These are phyloP conservation scores for Trichoderma sp. DNA, from an alignment of 2,329 filamentous ascomycete genomes.

Conservation along the genomic window DNA sequence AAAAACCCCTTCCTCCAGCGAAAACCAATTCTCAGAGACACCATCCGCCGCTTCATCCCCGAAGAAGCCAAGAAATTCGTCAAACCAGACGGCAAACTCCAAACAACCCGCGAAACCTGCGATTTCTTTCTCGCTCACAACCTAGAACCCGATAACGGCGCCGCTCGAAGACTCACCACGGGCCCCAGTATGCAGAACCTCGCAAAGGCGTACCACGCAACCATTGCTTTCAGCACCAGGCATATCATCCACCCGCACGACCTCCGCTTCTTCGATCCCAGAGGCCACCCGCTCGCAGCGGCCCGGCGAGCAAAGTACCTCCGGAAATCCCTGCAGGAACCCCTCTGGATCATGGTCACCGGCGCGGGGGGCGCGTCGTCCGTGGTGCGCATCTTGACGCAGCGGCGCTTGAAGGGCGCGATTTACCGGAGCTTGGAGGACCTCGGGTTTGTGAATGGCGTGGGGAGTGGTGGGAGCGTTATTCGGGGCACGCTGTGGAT, in stretches of 20 bases:
- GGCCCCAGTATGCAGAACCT: slow-evolving; percentile 19
- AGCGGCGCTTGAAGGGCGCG: slow-evolving; percentile 28
- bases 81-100: slow-evolving; percentile 25
- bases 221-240: slow-evolving; percentile 27
- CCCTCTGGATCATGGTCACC: slow-evolving; percentile 35
- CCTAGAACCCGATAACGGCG: slow-evolving; percentile 27
- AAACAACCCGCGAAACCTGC: slow-evolving; percentile 29
- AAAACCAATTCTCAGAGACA: background rate
- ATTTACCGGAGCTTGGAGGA: slow-evolving; percentile 30
- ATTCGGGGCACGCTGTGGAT: slow-evolving; percentile 30
- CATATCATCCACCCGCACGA: slow-evolving; percentile 36
- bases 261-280: slow-evolving; percentile 32
- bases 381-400: slow-evolving; percentile 29
- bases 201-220: slow-evolving; percentile 24
- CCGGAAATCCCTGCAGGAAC: slow-evolving; percentile 26
- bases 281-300: slow-evolving; percentile 32
- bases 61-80: slow-evolving; percentile 24
- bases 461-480: slow-evolving; percentile 10
- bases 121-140: slow-evolving; percentile 29
- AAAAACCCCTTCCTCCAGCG: slow-evolving; percentile 2
- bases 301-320: slow-evolving; percentile 29
- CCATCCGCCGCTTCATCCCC: slow-evolving; percentile 25
- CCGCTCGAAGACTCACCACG: slow-evolving; percentile 19
- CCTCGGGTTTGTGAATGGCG: slow-evolving; percentile 25
- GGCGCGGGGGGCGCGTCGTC: slow-evolving; percentile 8